Evolutionary conservation across 768 basidiomycete species (phyloP).

Genomic region (Sistotremastrum suecicum): DNA sequence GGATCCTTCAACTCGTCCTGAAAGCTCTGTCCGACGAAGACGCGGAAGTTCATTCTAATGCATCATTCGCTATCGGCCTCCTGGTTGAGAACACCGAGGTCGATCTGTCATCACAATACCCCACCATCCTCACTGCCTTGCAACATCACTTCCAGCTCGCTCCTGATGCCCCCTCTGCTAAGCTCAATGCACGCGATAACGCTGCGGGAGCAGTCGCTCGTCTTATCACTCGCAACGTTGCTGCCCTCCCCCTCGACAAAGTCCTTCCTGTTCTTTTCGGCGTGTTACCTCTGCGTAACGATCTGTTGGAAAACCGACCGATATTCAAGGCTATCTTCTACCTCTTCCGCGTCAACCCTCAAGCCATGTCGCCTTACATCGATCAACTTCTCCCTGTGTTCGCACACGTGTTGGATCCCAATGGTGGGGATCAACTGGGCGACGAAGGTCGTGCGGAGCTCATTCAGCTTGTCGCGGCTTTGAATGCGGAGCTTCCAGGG

Average conservation of each 20-base stretch:
- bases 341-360: conserved; percentile 66
- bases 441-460: conserved; percentile 68
- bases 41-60: conserved; percentile 91
- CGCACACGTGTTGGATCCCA: conserved; percentile 69
- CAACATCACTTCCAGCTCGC: conserved; percentile 66
- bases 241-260: conserved; percentile 77
- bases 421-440: conserved; percentile 56
- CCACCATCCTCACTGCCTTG: conserved; percentile 62
- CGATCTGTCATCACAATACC: conserved; percentile 74
- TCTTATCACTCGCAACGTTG: conserved; percentile 65
- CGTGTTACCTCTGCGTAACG: conserved; percentile 77
- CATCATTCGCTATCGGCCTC: conserved; percentile 86
- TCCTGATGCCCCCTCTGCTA: conserved; percentile 45
- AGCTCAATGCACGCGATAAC: conserved; percentile 85
- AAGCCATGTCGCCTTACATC: conserved; percentile 57
- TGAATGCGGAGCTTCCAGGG: conserved; percentile 62
- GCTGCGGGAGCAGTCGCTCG: conserved; percentile 90
- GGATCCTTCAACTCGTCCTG: conserved; percentile 74
- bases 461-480: conserved; percentile 52
- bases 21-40: conserved; percentile 72
- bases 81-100: conserved; percentile 75
- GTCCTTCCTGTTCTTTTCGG: conserved; percentile 75
- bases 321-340: conserved; percentile 84
- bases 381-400: conserved; percentile 73
- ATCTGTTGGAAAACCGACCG: conserved; percentile 79